Evolutionary conservation across 805 yeast genomes (phyloP), one percentile per base, ranked within the genome.

Genomic region (Starmera dryadoides): DNA sequence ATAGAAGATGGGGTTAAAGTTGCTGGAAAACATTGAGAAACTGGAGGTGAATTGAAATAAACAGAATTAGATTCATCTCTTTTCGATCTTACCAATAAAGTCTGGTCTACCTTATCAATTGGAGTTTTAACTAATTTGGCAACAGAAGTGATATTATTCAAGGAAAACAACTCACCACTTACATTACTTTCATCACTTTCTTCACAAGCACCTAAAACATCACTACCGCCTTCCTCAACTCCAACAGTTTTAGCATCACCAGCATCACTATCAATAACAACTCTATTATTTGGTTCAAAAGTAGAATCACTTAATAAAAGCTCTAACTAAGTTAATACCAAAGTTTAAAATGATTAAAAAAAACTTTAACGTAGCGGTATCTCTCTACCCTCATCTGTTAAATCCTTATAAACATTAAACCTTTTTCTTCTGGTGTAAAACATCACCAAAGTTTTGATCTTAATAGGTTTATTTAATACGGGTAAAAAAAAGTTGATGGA

Each of bases 391-490:
- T 28, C 18, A 7, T 26, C 31, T 9, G 26, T 20, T 16, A 18
- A 35, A 32, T 35, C 38, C 12, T 12, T 30, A 17, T 36, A 36
- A 9, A 36, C 35, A 23, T 14, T 22, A 22, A 30, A 35, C 33
- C 46, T 42, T 21, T 44, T 48, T 29, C 45, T 50, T 15, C 48
- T 38, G 1, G 50, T 30, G 40, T 50, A 47, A 12, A 44, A 39
- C 50, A 50, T 48, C n/a, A n/a, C 29, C 16, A 25, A 25, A 25
- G 28, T 25, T 10, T 25, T 25, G 28, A 8, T 25, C 10, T 18
- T 16, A 14, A 29, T 4, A 6, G n/a, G 15, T 26, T n/a, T n/a
- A n/a, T n/a, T n/a, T n/a, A n/a, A n/a, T n/a, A n/a, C n/a, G 28
- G 28, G 28, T 25, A 25, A 25, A 25, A 12, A 12, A 25, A 4